These are phyloP conservation scores for Glarea lozoyensis DNA, from an alignment of 495 filamentous ascomycete species.

Conservation along the genomic window DNA sequence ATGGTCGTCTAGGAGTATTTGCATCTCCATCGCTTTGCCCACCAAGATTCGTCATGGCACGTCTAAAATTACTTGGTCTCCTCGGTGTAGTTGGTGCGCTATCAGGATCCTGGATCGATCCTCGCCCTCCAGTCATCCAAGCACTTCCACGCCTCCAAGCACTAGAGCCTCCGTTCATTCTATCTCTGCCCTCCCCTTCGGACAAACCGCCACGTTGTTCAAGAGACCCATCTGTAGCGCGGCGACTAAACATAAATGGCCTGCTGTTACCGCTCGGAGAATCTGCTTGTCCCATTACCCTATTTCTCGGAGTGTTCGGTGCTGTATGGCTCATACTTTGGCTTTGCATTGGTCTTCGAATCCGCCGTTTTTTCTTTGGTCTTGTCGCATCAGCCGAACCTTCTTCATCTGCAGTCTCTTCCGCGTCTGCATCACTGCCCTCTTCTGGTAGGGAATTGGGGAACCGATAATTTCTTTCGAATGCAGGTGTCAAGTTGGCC, in stretches of 20 bases:
- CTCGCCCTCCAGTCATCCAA: conserved; percentile 47
- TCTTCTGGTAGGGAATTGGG: conserved; percentile 50
- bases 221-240: conserved; percentile 57
- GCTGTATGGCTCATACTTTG: conserved; percentile 36
- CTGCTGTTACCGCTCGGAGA: conserved; percentile 42
- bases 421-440: conserved; percentile 65
- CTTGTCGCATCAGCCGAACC: conserved; percentile 32
- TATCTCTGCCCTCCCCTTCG: conserved; percentile 80
- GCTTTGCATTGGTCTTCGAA: conserved; percentile 29
- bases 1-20: conserved; percentile 34
- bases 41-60: conserved; percentile 57
- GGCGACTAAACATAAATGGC: conserved; percentile 47
- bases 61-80: conserved; percentile 62
- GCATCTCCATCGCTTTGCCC: conserved; percentile 43
- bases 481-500: conserved; percentile 32
- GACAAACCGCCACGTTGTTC: conserved; percentile 68
- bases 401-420: conserved; percentile 55
- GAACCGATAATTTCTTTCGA: conserved; percentile 22
- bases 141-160: conserved; percentile 46
- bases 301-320: conserved; percentile 52
- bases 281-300: conserved; percentile 35
- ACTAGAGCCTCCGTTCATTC: conserved; percentile 48
- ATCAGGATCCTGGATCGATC: conserved; percentile 24
- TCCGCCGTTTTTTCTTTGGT: conserved; percentile 46
- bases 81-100: conserved; percentile 42